Base-by-base conservation (phyloP, 768 basidiomycete genomes). In the Mycena maculata region DNA sequence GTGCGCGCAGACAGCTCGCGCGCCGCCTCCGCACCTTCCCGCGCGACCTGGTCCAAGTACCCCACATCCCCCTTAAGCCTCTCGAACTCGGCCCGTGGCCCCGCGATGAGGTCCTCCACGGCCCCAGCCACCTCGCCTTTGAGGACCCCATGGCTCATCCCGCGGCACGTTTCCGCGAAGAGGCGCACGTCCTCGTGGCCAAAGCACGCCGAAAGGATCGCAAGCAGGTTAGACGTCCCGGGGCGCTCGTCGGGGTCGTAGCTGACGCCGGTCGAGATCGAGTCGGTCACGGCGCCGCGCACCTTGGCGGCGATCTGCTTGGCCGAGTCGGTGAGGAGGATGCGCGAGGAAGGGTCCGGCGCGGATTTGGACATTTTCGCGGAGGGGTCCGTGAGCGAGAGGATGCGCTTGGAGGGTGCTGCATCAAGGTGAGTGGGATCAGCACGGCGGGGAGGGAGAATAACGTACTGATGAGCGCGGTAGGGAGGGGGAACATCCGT, bases 311-410 rank as follows among this genome's bases (percentile, higher is more conserved):
- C 75, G 48, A 97, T 94, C 73, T 87, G 78, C 1, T 79, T 71
- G 12, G 86, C 76, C 0, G 87, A 78, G 75, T 98, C 96, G 27
- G 92, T 96, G 41, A 99, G 84, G 60, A 94, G 85, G 74, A 98
- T 95, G 27, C 96, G 91, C 0, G 95, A 96, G 18, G 87, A 78
- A 1, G 87, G 64, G 75, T 94, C 89, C 0, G 90, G 91, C 0
- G 94, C 86, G 0, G 96, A 98, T 77, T 98, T 98, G 38, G 96
- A 98, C 96, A 99, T 99, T 76, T 98, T 99, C 4, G 90, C 86
- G 0, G 84, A 81, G 1, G 95, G 93, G 75, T 96, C 92, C 63
- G 88, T 90, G 20, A 99, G 88, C 2, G 95, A 96, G 27, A 97
- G 87, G 20, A 98, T 85, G 9, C 96, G 89, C 75, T 88, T 90